These are phyloP conservation scores for Leonotis leonurus DNA, from an alignment of 257 asterid species.

Conservation along the genomic window DNA sequence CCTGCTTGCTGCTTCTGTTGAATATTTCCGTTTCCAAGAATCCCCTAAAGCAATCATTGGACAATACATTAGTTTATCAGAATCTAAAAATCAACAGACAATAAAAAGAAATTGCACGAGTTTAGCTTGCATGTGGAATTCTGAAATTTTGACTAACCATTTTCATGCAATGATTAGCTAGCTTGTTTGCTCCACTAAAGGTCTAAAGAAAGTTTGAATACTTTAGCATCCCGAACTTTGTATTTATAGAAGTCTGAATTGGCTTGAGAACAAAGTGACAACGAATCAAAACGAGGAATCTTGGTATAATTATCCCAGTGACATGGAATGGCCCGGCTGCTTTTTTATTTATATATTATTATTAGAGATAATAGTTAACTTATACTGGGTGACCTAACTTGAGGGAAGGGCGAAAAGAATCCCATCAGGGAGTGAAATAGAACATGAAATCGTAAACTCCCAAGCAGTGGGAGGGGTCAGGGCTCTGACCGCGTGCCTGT, in stretches of 20 bases:
- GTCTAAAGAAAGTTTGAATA: background rate
- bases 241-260: background rate
- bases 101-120: too few species aligned
- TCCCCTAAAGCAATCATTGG: background rate
- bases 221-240: background rate
- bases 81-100: too few species aligned
- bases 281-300: background rate
- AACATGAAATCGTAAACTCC: too few species aligned
- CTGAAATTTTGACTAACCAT: background rate
- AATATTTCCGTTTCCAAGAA: background rate
- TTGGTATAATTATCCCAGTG: background rate
- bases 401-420: too few species aligned
- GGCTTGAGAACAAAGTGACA: background rate
- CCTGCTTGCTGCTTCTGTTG: background rate
- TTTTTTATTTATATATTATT: background rate
- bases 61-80: background rate
- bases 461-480: too few species aligned
- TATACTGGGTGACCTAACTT: too few species aligned
- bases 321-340: background rate
- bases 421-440: too few species aligned
- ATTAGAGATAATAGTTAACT: too few species aligned
- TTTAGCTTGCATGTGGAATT: too few species aligned
- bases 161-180: background rate
- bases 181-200: background rate
- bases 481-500: too few species aligned